Base-by-base conservation (phyloP, 2,329 filamentous ascomycete genomes). In the Metarhizium album region DNA sequence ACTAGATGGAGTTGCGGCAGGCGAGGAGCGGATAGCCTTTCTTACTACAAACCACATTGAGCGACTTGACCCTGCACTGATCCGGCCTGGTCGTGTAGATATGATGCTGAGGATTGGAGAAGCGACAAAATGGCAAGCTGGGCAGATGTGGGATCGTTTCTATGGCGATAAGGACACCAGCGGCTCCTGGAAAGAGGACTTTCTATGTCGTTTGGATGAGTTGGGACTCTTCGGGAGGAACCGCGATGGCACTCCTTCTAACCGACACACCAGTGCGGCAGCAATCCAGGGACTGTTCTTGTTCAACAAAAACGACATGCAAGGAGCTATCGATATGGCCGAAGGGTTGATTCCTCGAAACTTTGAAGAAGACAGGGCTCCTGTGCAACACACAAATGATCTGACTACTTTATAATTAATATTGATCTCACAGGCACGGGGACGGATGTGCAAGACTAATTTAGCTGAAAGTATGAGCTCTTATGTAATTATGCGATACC, bases 31-130 rank as follows among this genome's bases (percentile, higher is more conserved):
- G 49, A 87, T 98, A 55, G 83, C 94, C 1, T 95, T 98, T 67
- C 74, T 95, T 55, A 98, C 93, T 2, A 95, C 91, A 20, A 98
- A 98, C 62, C 89, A 96, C 62, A 82, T 95, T 37, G 90, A 96
- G 57, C 79, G 88, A 40, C 77, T 97, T 2, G 90, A 96, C 61
- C 85, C 89, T 54, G 93, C 93, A 3, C 70, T 98, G 42, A 88
- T 97, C 46, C 79, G 93, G 23, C 93, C 93, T 0, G 93, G 93
- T 1, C 80, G 93, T 46, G 90, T 98, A 1, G 93, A 98, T 67
- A 86, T 97, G 84, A 93, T 88, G 58, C 79, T 95, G 3, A 81
- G 88, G 50, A 84, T 98, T 46, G 91, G 90, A 37, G 87, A 95
- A 67, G 90, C 91, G 31, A 91, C 87, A 2, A 76, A 82, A 52